Percentiles rank a stretch among this genome's conserved stretches.
Evolutionary conservation across 1,139 yeast genomes (phyloP).

Genomic region (Candida sanyaensis): DNA sequence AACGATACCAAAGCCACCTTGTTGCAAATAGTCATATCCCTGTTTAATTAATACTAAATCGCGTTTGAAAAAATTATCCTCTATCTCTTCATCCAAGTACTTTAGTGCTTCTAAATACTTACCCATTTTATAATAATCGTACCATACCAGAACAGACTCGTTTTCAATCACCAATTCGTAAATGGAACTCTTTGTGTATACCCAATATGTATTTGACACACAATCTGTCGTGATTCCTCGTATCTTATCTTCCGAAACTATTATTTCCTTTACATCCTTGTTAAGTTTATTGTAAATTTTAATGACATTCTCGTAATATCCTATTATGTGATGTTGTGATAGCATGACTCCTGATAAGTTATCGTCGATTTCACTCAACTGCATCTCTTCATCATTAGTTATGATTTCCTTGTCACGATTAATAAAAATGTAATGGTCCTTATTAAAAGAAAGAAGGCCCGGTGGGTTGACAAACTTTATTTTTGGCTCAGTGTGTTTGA

Average conservation of each 20-base stretch:
- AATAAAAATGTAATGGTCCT: slow-evolving; percentile 8
- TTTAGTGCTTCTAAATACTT: slow-evolving; percentile 70
- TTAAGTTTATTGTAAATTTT: slow-evolving; percentile 28
- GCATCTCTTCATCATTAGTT: slow-evolving; percentile 32
- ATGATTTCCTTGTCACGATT: slow-evolving; percentile 18
- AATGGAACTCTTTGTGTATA: slow-evolving; percentile 21
- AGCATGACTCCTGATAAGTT: slow-evolving; percentile 16
- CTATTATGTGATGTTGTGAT: slow-evolving; percentile 28
- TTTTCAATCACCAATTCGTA: slow-evolving; percentile 61
- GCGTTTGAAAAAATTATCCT: slow-evolving; percentile 30
- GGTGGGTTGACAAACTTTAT: slow-evolving; percentile 3
- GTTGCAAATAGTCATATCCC: slow-evolving; percentile 58
- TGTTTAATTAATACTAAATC: slow-evolving; percentile 64
- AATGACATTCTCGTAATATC: slow-evolving; percentile 19
- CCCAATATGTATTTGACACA: slow-evolving; percentile 29
- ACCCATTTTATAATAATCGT: slow-evolving; percentile 59
- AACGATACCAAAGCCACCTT: slow-evolving; percentile 43
- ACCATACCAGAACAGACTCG: slow-evolving; percentile 80
- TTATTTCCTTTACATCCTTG: slow-evolving; percentile 12
- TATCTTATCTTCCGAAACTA: slow-evolving; percentile 35
- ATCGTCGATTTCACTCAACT: slow-evolving; percentile 12
- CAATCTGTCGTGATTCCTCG: slow-evolving; percentile 65
- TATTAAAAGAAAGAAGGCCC: slow-evolving; percentile 5
- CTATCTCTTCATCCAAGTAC: slow-evolving; percentile 36
- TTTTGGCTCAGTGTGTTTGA: slow-evolving; percentile 25